phyloP scores from a whole-genome alignment of 192 early-diverging fungal genomes.

The Powellomyces hirtus region DNA sequence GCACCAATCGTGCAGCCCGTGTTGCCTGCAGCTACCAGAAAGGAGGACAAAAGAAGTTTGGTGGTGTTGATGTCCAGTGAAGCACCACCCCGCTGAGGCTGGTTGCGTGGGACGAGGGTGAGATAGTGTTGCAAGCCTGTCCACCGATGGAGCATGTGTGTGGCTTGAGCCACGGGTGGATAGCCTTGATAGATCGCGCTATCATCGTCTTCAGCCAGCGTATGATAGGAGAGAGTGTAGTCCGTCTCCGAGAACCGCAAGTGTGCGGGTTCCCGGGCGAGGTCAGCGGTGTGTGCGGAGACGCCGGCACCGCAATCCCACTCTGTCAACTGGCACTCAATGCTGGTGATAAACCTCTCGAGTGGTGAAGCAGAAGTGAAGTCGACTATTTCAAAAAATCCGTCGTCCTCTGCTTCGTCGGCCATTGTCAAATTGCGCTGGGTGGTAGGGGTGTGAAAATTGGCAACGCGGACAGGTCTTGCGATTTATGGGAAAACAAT shows the following conservation, averaged over 20 bases:
- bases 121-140: constrained; percentile 11
- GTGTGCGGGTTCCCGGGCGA: not conserved
- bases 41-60: constrained; percentile 20
- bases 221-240: not conserved
- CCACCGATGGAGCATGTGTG: constrained; percentile 18
- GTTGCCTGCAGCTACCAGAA: constrained; percentile 15
- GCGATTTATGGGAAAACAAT: too few species aligned
- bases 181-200: not conserved
- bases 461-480: too few species aligned
- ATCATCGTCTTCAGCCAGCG: not conserved
- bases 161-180: not conserved
- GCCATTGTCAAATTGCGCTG: not conserved
- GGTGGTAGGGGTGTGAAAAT: not conserved
- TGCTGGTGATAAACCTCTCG: constrained; percentile 15
- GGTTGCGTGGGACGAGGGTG: constrained; percentile 10
- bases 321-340: constrained; percentile 10
- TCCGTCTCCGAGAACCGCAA: constrained; percentile 6
- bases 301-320: constrained; percentile 5
- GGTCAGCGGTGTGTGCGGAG: not conserved
- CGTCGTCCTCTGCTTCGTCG: constrained; percentile 29
- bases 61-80: constrained; percentile 15
- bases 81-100: not conserved
- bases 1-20: constrained; percentile 23
- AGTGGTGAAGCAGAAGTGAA: constrained; percentile 34
- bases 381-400: constrained; percentile 37